Base-by-base conservation (phyloP, 176 grass and related monocot species). In the Alloteropsis semialata region DNA sequence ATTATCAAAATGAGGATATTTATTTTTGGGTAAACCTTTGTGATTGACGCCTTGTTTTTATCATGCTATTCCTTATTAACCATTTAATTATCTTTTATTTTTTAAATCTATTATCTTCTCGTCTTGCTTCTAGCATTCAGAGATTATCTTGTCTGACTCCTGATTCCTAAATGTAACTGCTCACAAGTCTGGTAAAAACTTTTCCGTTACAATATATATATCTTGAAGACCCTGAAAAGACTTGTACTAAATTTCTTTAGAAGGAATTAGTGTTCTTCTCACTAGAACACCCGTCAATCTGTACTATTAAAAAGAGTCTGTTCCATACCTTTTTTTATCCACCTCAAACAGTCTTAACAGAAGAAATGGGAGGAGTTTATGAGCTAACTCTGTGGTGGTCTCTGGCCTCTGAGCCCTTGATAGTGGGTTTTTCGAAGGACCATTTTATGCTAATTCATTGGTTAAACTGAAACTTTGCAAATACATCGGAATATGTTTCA, bases 21-120 rank as follows among this genome's bases (percentile, higher is more conserved):
- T 77, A 34, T 16, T 74, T 86, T 84, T 65, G 3, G 50, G 33
- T 75, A 70, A 39, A 71, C 37, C 42, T n/a, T 89, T 69, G 60
- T 68, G 36, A 84, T 88, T 16, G 44, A 43, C 17, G 10, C 17
- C 28, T 55, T 65, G 24, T 11, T 58, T 57, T 33, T 44, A 39
- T 70, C 39, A 59, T 82, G 36, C 10, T 46, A 21, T 59, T 60
- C 18, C 15, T 30, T 41, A 11, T 30, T 60, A 14, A 34, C 37
- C 62, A 65, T 64, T 8, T 64, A 50, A 11, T 33, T 77, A 43
- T 29, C 10, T 44, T 0, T 77, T 55, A 62, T 30, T 77, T 62
- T 45, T 8, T 30, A 17, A n/a, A n/a, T n/a, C n/a, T 60, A 56
- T 39, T 25, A 55, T 36, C 30, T 75, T 75, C 49, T 75, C 51